phyloP scores from a whole-genome alignment of 2,329 filamentous ascomycete genomes.

The Fusarium pilosicola region DNA sequence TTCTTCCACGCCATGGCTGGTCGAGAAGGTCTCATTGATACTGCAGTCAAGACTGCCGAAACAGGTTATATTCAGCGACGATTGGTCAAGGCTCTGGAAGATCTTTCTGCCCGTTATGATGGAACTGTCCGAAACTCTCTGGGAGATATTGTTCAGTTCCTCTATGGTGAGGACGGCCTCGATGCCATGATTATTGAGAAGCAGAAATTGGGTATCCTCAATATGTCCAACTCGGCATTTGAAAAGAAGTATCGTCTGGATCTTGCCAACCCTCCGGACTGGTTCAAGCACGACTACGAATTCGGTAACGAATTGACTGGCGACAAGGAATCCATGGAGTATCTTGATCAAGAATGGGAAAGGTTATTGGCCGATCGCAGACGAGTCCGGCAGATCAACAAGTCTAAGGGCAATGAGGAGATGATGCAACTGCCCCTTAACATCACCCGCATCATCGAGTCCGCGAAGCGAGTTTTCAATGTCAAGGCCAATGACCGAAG shows the following conservation, averaged over 20 bases:
- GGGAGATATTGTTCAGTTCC: conserved; percentile 95
- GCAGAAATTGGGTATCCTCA: conserved; percentile 88
- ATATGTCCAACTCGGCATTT: conserved; percentile 80
- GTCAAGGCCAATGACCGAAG: conserved; percentile 87
- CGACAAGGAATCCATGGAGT: conserved; percentile 85
- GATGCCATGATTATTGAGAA: conserved; percentile 95
- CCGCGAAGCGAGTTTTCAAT: conserved; percentile 88
- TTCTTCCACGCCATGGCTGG: conserved; percentile 99
- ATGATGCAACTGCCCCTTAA: conserved; percentile 94
- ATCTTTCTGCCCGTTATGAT: conserved; percentile 97
- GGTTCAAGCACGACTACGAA: conserved; percentile 70
- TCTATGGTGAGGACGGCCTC: conserved; percentile 96
- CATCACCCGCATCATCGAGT: conserved; percentile 88
- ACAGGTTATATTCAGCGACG: conserved; percentile 99
- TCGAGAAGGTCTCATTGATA: conserved; percentile 99
- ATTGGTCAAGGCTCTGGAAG: conserved; percentile 96
- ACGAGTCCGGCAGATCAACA: conserved; percentile 76
- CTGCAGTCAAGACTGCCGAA: conserved; percentile 98
- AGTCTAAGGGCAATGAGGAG: conserved; percentile 78
- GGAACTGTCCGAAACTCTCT: conserved; percentile 97
- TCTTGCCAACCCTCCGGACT: conserved; percentile 66
- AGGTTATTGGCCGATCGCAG: conserved; percentile 78
- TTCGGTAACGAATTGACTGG: conserved; percentile 87
- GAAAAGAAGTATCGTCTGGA: conserved; percentile 86
- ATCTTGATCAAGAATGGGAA: conserved; percentile 91